Base-by-base conservation (phyloP, 179 eudicot genomes). In the Nepenthes alata region DNA sequence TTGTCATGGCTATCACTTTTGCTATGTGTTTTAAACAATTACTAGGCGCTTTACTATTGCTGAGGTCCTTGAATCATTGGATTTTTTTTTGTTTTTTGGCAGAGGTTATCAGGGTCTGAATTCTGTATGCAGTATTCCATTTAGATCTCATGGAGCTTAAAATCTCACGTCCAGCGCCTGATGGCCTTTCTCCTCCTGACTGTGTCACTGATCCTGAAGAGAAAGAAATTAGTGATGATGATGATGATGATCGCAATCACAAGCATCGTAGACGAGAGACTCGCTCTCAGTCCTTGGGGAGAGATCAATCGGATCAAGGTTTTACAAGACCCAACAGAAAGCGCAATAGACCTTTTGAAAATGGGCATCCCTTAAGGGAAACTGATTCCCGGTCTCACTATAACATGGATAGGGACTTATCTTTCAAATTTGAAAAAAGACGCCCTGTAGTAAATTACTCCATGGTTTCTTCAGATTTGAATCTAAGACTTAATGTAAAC, bases 191-290 rank as follows among this genome's bases (percentile, higher is more conserved):
- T 59, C 80, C 89, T 70, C 66, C 87, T 64, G 80, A 84, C 61
- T 71, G 74, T 70, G 71, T 64, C 47, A 77, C 77, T 75, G 87
- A 89, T 79, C 86, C 85, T 52, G 98, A 93, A 65, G 98, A 93
- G 75, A 87, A 80, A 67, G 97, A 89, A 78, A 72, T 86, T 36
- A 89, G 88, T 76, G 98, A 91, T 55, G 91, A 91, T 45, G 97
- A 90, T 34, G 96, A 91, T 62, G 96, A 91, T 81, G 98, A 93
- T 73, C 95, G 96, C 61, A 93, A 93, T 67, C 98, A 93, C 75
- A 93, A 93, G 81, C 98, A 89, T 74, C 88, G 98, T 61, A 86
- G 90, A 72, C 70, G 83, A 70, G 98, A 87, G 6, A 74, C 85
- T 48, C 77, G 65, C 65, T 83, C 93, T 65, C 98, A 86, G 48